A percentile compares a stretch with the other conserved stretches of the same genome.
Evolutionary conservation across 495 filamentous ascomycete species (phyloP).

Genomic region (Penicillium cinerascens): DNA sequence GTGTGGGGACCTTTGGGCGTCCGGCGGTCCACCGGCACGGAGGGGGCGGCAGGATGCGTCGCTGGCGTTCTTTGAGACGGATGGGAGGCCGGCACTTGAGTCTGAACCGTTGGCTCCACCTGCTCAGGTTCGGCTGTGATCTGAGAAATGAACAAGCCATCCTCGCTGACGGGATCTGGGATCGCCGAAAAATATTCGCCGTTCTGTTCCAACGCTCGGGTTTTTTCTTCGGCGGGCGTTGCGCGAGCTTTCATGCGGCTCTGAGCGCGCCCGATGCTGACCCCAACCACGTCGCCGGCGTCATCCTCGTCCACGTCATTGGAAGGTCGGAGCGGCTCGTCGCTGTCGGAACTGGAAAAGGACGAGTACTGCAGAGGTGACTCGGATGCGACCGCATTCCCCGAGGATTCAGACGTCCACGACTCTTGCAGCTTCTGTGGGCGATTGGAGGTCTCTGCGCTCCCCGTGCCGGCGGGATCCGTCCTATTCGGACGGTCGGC

Average conservation of each 20-base stretch:
- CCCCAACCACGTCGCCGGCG: constrained; percentile 66
- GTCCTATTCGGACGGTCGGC: constrained; percentile 6
- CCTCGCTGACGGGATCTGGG: constrained; percentile 21
- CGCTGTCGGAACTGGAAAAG: constrained; percentile 41
- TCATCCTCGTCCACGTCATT: constrained; percentile 35
- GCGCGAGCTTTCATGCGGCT: constrained; percentile 65
- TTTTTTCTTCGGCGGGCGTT: constrained; percentile 75
- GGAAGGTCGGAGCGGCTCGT: constrained; percentile 19
- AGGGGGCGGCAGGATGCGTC: constrained; percentile 6
- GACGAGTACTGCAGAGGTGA: constrained; percentile 25
- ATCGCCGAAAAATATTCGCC: constrained; percentile 52
- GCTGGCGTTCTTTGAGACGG: neutral
- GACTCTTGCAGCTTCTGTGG: constrained; percentile 8
- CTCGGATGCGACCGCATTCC: constrained; percentile 16
- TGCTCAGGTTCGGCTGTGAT: constrained; percentile 37
- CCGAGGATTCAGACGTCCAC: constrained; percentile 23
- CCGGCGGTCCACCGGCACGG: constrained; percentile 2
- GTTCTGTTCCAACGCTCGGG: constrained; percentile 57
- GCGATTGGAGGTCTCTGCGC: neutral
- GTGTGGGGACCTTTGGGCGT: constrained; percentile 16
- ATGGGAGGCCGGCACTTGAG: neutral
- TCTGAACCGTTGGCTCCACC: constrained; percentile 7
- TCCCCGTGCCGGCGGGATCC: neutral
- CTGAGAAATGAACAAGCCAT: constrained; percentile 32
- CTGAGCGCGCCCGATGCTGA: constrained; percentile 71